Conservation (phyloP, 805 yeast genomes). For the Barnettozyma salicaria region DNA sequence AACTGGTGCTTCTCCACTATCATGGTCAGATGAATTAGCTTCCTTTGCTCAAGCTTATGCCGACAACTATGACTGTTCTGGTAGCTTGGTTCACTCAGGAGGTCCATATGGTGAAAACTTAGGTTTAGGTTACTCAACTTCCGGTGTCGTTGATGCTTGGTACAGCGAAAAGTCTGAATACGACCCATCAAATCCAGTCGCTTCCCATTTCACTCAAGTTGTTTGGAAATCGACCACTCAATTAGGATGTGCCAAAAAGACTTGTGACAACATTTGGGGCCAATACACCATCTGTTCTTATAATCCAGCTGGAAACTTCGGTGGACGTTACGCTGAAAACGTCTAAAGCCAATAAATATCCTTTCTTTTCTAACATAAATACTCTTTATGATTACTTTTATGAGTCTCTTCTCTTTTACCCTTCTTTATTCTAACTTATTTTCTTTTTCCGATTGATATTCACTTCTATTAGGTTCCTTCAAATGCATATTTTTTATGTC, state of each 20-base stretch:
- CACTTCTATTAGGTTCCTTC: no score
- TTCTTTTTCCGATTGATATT: no score
- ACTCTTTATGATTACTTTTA: conserved; percentile 2
- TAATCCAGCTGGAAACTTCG: conserved; percentile 64
- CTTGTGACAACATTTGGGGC: conserved; percentile 51
- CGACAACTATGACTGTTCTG: conserved; percentile 51
- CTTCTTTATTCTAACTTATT: no score
- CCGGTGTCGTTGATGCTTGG: conserved; percentile 67
- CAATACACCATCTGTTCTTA: conserved; percentile 72
- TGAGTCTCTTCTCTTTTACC: not conserved
- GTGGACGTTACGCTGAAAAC: conserved; percentile 42
- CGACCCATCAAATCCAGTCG: conserved; percentile 45
- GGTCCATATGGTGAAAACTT: conserved; percentile 79
- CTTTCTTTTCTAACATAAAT: conserved; percentile 12
- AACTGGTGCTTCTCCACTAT: conserved; percentile 38
- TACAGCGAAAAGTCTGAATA: conserved; percentile 58
- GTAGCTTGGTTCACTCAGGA: conserved; percentile 57
- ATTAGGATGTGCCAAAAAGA: conserved; percentile 70
- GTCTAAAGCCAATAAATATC: conserved; percentile 13
- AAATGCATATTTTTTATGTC: no score
- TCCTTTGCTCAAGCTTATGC: conserved; percentile 49
- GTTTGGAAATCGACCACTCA: conserved; percentile 66
- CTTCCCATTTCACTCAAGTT: conserved; percentile 83
- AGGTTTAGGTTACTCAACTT: conserved; percentile 59
- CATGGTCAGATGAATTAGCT: conserved; percentile 45